Conservation (phyloP, 805 yeast genomes). For the Candida ortonii region DNA sequence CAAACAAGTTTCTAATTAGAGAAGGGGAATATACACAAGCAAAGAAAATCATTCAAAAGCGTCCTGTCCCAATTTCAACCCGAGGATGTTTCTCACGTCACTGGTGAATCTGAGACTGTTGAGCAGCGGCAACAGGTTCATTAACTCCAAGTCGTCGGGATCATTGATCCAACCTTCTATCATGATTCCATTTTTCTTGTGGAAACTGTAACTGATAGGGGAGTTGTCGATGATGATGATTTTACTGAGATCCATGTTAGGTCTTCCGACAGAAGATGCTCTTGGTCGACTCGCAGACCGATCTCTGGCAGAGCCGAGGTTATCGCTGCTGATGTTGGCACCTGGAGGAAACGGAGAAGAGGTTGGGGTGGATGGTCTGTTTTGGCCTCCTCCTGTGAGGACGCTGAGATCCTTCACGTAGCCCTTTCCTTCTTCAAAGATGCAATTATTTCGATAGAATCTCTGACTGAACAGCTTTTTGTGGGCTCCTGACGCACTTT, state of each 20-base stretch:
- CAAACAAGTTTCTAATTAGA: conserved; percentile 3
- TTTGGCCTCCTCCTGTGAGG: conserved; percentile 17
- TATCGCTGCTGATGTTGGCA: conserved; percentile 9
- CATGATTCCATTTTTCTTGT: conserved; percentile 84
- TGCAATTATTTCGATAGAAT: conserved; percentile 78
- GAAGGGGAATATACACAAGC: conserved; percentile 1
- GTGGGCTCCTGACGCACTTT: conserved; percentile 19
- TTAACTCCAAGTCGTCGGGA: conserved; percentile 81
- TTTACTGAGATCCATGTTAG: conserved; percentile 53
- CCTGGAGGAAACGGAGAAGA: conserved; percentile 17
- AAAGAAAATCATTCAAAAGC: conserved; percentile 42
- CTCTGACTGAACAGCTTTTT: conserved; percentile 51
- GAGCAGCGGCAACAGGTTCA: conserved; percentile 77
- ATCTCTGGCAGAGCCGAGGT: conserved; percentile 16
- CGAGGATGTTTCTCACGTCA: conserved; percentile 77
- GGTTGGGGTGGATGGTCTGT: conserved; percentile 11
- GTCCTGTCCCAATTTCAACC: conserved; percentile 71
- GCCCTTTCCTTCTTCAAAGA: conserved; percentile 73
- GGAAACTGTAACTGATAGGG: conserved; percentile 81
- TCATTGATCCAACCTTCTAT: conserved; percentile 98
- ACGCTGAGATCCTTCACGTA: conserved; percentile 72
- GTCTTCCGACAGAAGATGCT: conserved; percentile 12
- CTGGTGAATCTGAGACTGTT: conserved; percentile 73
- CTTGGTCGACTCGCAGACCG: conserved; percentile 31
- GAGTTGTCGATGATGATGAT: conserved; percentile 87